A percentile compares a stretch with the other conserved stretches of the same genome.
Conservation (phyloP, 176 grass and related monocot genomes). For the Carex parvula region DNA sequence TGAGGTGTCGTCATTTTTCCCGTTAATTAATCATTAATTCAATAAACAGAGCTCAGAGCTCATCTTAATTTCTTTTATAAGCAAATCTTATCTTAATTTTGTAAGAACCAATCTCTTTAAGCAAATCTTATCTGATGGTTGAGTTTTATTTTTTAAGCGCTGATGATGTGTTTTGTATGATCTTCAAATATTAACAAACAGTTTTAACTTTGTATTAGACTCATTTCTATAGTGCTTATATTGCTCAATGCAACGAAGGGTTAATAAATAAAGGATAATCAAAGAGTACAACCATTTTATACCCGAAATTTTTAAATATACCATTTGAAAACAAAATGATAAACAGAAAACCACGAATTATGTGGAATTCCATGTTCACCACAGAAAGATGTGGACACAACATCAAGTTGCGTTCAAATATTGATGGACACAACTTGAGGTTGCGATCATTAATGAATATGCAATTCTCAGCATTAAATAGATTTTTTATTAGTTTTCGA, state of each 20-base stretch:
- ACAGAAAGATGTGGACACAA: too few relatives aligned
- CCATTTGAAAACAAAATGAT: too few relatives aligned
- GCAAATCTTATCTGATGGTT: too few relatives aligned
- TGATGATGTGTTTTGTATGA: not conserved
- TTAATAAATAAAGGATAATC: not conserved
- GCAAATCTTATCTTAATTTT: not conserved
- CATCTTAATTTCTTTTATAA: conserved; percentile 7
- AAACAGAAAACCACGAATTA: too few relatives aligned
- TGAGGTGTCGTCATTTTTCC: not conserved
- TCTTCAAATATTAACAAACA: not conserved
- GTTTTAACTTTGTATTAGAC: not conserved
- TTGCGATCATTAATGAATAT: too few relatives aligned
- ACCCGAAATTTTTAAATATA: too few relatives aligned
- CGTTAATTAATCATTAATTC: not conserved
- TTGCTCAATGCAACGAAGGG: not conserved
- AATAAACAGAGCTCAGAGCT: not conserved
- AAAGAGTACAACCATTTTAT: not conserved
- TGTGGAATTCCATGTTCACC: too few relatives aligned
- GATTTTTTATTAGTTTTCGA: too few relatives aligned
- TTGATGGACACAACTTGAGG: too few relatives aligned
- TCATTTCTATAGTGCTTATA: not conserved
- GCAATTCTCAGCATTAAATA: too few relatives aligned
- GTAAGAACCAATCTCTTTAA: not conserved
- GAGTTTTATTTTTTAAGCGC: too few relatives aligned
- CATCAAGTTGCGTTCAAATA: too few relatives aligned